Percentiles rank a stretch among this genome's conserved stretches.
phyloP scores from a whole-genome alignment of 2,329 filamentous ascomycete species.

The Aspergillus fructus region DNA sequence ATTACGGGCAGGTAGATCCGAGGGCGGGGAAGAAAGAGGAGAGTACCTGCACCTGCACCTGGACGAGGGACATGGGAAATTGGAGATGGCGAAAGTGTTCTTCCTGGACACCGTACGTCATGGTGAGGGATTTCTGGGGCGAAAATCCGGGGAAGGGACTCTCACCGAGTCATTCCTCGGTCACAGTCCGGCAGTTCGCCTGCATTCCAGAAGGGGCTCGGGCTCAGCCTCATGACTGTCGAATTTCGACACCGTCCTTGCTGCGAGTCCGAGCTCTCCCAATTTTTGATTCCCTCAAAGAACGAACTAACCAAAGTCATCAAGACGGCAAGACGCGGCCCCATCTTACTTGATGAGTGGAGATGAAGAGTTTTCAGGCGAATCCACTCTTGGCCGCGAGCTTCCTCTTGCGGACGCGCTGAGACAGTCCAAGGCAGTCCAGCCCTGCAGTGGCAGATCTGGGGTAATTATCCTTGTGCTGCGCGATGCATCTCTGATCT shows the following conservation, averaged over 20 bases:
- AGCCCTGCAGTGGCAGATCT: background rate
- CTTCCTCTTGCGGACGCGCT: background rate
- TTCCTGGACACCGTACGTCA: background rate
- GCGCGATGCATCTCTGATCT: background rate
- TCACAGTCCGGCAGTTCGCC: no score
- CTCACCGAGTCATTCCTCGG: no score
- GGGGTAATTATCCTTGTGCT: conserved; percentile 2
- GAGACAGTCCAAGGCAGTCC: background rate
- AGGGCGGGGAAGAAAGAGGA: no score
- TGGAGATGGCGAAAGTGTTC: no score
- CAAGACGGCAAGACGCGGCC: background rate
- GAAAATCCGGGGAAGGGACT: conserved; percentile 10
- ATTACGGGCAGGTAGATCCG: no score
- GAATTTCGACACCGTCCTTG: no score
- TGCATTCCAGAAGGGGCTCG: no score
- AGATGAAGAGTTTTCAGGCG: background rate
- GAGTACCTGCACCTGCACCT: no score
- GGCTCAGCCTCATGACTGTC: background rate
- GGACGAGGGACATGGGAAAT: no score
- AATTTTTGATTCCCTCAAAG: no score
- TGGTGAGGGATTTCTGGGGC: conserved; percentile 9
- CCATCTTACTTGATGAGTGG: background rate
- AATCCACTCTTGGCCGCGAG: background rate
- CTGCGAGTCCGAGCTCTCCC: no score
- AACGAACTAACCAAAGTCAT: background rate